phyloP scores from a whole-genome alignment of 768 basidiomycete species.

The Tricholoma terreum region DNA sequence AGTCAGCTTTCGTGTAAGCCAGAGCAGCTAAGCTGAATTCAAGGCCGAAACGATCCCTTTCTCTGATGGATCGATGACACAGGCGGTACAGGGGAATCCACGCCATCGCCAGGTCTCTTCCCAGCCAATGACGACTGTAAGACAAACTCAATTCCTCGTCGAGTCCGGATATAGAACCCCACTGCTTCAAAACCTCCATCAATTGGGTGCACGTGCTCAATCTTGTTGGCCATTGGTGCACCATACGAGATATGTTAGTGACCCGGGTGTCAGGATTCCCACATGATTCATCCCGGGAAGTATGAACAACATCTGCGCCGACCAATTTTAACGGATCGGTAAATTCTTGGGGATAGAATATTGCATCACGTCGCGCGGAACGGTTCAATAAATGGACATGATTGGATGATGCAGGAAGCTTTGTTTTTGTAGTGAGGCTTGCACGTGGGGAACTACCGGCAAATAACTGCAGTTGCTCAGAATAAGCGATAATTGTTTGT shows the following conservation, averaged over 20 bases:
- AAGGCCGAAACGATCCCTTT: conserved; percentile 17
- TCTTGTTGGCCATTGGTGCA: neutral
- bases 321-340: neutral
- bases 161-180: neutral
- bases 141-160: conserved; percentile 2
- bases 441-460: neutral
- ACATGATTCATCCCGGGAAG: neutral
- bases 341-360: neutral
- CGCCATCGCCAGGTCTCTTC: conserved; percentile 9
- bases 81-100: conserved; percentile 30
- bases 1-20: conserved; percentile 20
- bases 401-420: neutral
- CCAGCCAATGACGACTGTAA: conserved; percentile 29
- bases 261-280: neutral
- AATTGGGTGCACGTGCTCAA: neutral
- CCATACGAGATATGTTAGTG: neutral
- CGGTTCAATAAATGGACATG: neutral
- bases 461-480: conserved; percentile 11
- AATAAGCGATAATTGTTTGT: conserved; percentile 27
- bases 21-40: conserved; percentile 31
- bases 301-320: neutral
- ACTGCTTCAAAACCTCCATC: neutral
- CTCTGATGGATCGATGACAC: conserved; percentile 12
- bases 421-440: neutral
- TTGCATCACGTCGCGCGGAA: neutral